Percentiles rank a stretch among this genome's conserved stretches.
Evolutionary conservation across 495 filamentous ascomycete genomes (phyloP).

Genomic region (Neurospora sp.): DNA sequence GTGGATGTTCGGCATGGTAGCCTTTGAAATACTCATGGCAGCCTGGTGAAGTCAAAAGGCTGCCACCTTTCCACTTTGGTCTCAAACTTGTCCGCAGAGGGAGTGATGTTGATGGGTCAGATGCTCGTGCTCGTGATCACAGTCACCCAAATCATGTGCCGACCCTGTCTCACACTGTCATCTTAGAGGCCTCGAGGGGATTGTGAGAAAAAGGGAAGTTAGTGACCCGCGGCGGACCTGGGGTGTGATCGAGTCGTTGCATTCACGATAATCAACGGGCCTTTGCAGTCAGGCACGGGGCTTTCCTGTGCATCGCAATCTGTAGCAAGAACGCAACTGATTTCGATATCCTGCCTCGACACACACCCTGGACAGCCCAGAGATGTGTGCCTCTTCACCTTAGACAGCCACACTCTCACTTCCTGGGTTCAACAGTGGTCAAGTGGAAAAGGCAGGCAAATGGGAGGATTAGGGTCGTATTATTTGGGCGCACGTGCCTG

Average conservation of each 20-base stretch:
- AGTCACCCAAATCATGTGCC: constrained; percentile 13
- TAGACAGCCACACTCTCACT: neutral
- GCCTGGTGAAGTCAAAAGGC: neutral
- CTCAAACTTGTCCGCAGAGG: neutral
- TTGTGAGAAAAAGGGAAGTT: constrained; percentile 1
- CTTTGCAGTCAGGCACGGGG: neutral
- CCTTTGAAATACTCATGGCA: neutral
- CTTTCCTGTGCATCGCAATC: neutral
- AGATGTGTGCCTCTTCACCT: neutral
- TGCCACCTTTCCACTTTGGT: neutral
- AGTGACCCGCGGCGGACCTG: neutral
- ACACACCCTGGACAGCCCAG: neutral
- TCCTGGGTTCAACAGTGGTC: neutral
- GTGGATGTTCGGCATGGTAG: neutral
- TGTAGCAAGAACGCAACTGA: neutral
- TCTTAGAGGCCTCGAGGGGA: neutral
- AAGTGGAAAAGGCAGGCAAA: neutral
- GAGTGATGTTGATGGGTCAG: neutral
- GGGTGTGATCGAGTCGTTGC: neutral
- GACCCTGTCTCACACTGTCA: constrained; percentile 11
- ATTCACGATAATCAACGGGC: neutral
- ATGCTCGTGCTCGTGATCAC: neutral
- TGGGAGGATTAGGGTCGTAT: neutral
- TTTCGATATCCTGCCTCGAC: neutral
- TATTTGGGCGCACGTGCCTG: neutral